A percentile compares a stretch with the other conserved stretches of the same genome.
Evolutionary conservation across 495 filamentous ascomycete genomes (phyloP).

Genomic region (Viridothelium virens): DNA sequence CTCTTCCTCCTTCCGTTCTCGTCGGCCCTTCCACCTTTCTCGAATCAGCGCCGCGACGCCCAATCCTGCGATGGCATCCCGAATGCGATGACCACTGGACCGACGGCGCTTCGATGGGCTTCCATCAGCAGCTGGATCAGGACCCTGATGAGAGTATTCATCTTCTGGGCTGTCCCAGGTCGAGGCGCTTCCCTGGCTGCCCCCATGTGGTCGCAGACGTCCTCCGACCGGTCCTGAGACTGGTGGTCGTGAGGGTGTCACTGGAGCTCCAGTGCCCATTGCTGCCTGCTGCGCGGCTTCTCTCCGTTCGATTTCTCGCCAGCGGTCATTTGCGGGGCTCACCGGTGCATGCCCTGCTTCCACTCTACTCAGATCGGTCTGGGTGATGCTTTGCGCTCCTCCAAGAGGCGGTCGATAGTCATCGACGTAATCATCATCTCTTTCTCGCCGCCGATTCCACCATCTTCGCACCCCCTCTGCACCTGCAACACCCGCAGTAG

Average conservation of each 20-base stretch:
- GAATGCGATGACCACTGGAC: conserved; percentile 42
- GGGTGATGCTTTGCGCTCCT: conserved; percentile 29
- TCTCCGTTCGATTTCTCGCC: conserved; percentile 31
- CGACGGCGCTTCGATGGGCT: conserved; percentile 26
- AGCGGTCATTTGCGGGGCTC: conserved; percentile 32
- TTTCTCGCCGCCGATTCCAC: conserved; percentile 52
- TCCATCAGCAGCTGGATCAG: conserved; percentile 33
- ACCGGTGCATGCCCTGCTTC: conserved; percentile 36
- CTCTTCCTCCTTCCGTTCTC: conserved; percentile 54
- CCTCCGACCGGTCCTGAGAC: background rate
- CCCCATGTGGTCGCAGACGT: background rate
- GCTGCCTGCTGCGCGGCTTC: conserved; percentile 18
- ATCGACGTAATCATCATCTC: conserved; percentile 52
- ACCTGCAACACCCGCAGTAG: conserved; percentile 59
- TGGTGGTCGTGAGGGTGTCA: background rate
- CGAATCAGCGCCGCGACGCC: conserved; percentile 58
- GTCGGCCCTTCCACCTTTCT: conserved; percentile 56
- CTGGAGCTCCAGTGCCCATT: conserved; percentile 1
- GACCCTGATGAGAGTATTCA: conserved; percentile 5
- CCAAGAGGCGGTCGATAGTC: conserved; percentile 29
- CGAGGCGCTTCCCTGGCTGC: conserved; percentile 2
- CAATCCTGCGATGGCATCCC: conserved; percentile 59
- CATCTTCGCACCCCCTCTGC: conserved; percentile 57
- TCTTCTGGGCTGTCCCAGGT: conserved; percentile 5
- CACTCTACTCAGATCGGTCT: conserved; percentile 35